Evolutionary conservation across 495 filamentous ascomycete species (phyloP).

Genomic region (Chaetomium tenue): DNA sequence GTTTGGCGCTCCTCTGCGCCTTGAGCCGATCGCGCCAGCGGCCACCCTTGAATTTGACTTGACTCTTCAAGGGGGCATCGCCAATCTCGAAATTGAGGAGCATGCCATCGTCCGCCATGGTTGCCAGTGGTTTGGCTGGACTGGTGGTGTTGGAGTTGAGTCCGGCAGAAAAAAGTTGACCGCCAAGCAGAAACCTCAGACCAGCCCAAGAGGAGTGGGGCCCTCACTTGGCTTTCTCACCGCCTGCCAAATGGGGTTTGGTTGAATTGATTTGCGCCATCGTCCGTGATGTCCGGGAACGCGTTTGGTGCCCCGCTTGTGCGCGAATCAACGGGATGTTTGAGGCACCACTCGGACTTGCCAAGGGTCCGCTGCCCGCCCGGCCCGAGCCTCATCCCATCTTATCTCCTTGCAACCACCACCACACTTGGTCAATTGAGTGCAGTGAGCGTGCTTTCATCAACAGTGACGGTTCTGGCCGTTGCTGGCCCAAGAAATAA

Average conservation of each 20-base stretch:
- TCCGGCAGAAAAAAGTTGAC: slow-evolving; percentile 33
- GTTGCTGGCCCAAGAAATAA: too few relatives aligned
- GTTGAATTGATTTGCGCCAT: background rate
- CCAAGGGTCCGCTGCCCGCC: too few relatives aligned
- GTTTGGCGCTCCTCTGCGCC: slow-evolving; percentile 69
- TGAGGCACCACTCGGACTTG: too few relatives aligned
- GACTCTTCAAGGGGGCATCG: slow-evolving; percentile 57
- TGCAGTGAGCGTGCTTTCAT: too few relatives aligned
- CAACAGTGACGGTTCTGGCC: too few relatives aligned
- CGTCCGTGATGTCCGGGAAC: too few relatives aligned
- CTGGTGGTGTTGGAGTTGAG: background rate
- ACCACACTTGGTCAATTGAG: too few relatives aligned
- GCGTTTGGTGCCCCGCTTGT: background rate
- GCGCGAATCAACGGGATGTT: background rate
- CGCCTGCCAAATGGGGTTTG: slow-evolving; percentile 22
- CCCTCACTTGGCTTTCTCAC: slow-evolving; percentile 14
- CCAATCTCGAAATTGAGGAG: slow-evolving; percentile 84
- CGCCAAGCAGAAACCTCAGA: background rate
- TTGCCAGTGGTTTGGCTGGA: slow-evolving; percentile 11
- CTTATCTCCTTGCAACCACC: too few relatives aligned
- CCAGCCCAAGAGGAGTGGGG: background rate
- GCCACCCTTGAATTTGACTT: slow-evolving; percentile 77
- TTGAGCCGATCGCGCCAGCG: slow-evolving; percentile 83
- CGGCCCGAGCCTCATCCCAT: too few relatives aligned
- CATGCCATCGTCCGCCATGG: slow-evolving; percentile 93